Evolutionary conservation across 257 asterid species (phyloP), one percentile per base, ranked within the genome.

Genomic region (Petrea volubilis): DNA sequence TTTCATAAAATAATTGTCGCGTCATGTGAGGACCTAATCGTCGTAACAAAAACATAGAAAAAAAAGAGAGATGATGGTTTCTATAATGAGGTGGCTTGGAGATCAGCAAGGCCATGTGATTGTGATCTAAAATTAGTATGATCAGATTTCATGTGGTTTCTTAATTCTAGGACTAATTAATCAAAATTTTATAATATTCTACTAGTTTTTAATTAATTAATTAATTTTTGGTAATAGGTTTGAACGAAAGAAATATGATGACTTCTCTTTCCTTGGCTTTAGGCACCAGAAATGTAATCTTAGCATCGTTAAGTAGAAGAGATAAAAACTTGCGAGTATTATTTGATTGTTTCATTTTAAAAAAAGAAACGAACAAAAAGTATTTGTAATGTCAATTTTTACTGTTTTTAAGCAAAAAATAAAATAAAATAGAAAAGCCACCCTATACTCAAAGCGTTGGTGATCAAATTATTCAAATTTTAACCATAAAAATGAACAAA

Each of bases 91-190:
- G 73, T 64, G 33, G 80, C 40, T n/a, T 29, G 33, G n/a, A 29
- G 55, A 23, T 52, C 53, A 64, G 56, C 28, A 71, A 70, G 50
- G 59, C 66, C 84, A 79, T 71, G 80, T 70, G 78, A 73, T 7
- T 21, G n/a, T 50, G 50, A 70, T 75, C 75, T 60, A 71, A 41
- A 64, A 43, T 36, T 43, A 56, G 77, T 36, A 76, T 68, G 82
- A 80, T 80, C 73, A 68, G 79, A 76, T 76, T 73, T 69, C 79
- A 72, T 58, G 74, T 80, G 84, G 64, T 56, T 44, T 62, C 40
- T 56, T 38, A 38, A 38, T n/a, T 65, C 28, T 29, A 51, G 68
- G 9, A 74, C 64, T 51, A 24, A 28, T 31, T 34, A 17, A 18
- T 67, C 11, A 17, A 62, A 33, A 29, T 13, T 31, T 55, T 29